Base-by-base conservation (phyloP, 257 asterid species). In the Mitragyna speciosa region DNA sequence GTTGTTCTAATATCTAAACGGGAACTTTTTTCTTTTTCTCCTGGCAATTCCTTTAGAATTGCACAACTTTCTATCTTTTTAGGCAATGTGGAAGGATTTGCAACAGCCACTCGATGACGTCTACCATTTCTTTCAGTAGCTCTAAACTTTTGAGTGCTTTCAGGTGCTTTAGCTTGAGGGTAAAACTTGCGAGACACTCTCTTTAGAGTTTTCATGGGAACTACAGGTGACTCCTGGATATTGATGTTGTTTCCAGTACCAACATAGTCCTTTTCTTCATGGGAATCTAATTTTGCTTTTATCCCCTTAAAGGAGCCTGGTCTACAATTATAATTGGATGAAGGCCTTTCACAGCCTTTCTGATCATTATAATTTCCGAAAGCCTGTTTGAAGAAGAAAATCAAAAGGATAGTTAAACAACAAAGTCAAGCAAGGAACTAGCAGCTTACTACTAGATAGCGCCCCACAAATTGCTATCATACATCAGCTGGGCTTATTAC, bases 331-430 rank as follows among this genome's bases (percentile, higher is more conserved):
- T 43, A 80, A 48, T 76, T 66, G 49, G 78, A 15, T 66, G 78
- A 39, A 33, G 76, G 73, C 28, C 51, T 43, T 74, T 58, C 56
- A 70, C 72, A 61, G 80, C 73, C 22, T 28, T 77, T 78, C 68
- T 64, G 41, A 70, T 77, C 78, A 39, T 56, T 78, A 69, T 31
- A 31, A 78, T 78, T 78, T 72, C 70, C 63, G 74, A 75, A 68
- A 61, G 63, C 82, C 88, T 85, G 84, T 79, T 76, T 43, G 66
- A 80, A 63, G 22, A 68, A 61, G 76, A 43, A 77, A 80, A 79
- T 19, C 47, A n/a, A 20, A 45, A 48, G 61, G 43, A 28, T 1
- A 65, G 59, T 30, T 72, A 39, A 66, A 59, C 9, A 39, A 73
- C 36, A 63, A 26, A 76, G 15, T 20, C 48, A 81, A 33, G 48